Evolutionary conservation across 192 early-diverging fungal genomes (phyloP).

Genomic region (Dissophora globulifera): DNA sequence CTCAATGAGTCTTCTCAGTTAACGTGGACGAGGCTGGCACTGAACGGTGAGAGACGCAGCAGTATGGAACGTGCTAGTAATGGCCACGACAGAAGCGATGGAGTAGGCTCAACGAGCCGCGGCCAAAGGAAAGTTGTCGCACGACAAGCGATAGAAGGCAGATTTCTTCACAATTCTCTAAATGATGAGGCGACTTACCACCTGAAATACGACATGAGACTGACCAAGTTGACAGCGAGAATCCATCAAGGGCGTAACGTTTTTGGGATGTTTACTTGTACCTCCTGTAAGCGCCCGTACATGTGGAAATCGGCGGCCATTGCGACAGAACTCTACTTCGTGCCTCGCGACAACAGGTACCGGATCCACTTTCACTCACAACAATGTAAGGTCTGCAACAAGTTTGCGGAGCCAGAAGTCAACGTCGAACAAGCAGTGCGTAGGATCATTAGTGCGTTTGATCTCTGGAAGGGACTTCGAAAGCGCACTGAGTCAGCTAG

Average conservation of each 20-base stretch:
- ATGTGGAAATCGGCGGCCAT: conserved; percentile 8
- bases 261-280: background rate
- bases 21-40: no score
- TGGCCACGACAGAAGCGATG: no score
- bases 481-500: background rate
- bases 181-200: background rate
- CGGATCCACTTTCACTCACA: conserved; percentile 8
- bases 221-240: background rate
- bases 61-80: no score
- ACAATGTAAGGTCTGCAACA: conserved; percentile 9
- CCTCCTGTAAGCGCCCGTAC: background rate
- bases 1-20: no score
- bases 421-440: background rate
- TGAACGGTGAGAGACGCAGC: no score
- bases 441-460: conserved; percentile 4
- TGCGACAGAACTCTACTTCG: conserved; percentile 8
- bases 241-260: background rate
- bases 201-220: background rate
- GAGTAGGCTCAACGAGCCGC: background rate
- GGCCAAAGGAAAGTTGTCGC: background rate
- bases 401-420: conserved; percentile 8
- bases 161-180: background rate
- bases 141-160: background rate
- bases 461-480: conserved; percentile 15
- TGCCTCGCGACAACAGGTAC: background rate